These are phyloP conservation scores for Ceratobasidium sp. DNA, from an alignment of 1,284 basidiomycete genomes.

Conservation along the genomic window DNA sequence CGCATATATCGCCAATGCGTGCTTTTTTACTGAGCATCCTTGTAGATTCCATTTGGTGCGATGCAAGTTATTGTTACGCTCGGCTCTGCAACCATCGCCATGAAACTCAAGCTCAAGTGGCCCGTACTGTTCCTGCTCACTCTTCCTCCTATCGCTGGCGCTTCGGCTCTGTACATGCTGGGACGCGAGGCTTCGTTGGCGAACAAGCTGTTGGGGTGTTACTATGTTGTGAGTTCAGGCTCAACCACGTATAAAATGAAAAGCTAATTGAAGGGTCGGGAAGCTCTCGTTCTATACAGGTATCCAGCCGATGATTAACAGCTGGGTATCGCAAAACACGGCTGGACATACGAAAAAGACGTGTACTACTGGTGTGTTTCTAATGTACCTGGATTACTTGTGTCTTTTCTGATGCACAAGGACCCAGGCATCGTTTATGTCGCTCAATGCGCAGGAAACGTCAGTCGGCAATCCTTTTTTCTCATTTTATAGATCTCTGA, in stretches of 20 bases:
- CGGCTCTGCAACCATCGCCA: slow-evolving; percentile 54
- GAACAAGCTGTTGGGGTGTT: slow-evolving; percentile 53
- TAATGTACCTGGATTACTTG: neutral
- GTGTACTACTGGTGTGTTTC: slow-evolving; percentile 49
- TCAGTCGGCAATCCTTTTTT: too few species aligned
- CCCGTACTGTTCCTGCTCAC: slow-evolving; percentile 56
- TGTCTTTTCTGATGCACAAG: neutral
- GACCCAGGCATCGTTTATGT: slow-evolving; percentile 50
- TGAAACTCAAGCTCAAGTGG: slow-evolving; percentile 59
- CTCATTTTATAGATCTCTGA: too few species aligned
- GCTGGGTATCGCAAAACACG: slow-evolving; percentile 56
- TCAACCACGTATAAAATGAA: slow-evolving; percentile 23
- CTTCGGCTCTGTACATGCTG: slow-evolving; percentile 51
- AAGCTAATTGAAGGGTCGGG: neutral
- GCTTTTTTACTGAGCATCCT: neutral
- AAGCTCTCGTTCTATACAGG: slow-evolving; percentile 52
- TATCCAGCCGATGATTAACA: slow-evolving; percentile 55
- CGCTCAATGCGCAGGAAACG: slow-evolving; percentile 57
- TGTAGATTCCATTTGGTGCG: slow-evolving; percentile 56
- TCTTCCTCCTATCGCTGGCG: slow-evolving; percentile 54
- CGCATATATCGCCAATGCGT: too few species aligned
- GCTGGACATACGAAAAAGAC: slow-evolving; percentile 57
- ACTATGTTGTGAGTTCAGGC: slow-evolving; percentile 53
- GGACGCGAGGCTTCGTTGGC: slow-evolving; percentile 49
- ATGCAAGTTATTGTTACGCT: slow-evolving; percentile 57